Conservation (phyloP, 2,329 filamentous ascomycete genomes). For the Diaporthe amygdali region DNA sequence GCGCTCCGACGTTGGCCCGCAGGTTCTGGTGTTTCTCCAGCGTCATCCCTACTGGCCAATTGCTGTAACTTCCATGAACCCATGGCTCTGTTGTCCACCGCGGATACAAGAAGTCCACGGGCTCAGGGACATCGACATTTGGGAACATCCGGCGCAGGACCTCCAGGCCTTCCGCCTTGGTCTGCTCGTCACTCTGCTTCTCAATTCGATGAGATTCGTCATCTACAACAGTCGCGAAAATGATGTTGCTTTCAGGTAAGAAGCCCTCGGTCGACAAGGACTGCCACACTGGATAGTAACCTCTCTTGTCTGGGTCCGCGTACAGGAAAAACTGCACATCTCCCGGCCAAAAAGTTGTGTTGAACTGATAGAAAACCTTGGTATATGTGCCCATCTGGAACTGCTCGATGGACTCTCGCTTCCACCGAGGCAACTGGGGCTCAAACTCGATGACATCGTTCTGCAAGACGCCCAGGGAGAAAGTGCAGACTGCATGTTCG, state of each 20-base stretch:
- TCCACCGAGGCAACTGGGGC: slow-evolving; percentile 67
- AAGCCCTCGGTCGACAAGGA: slow-evolving; percentile 64
- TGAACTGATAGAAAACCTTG: slow-evolving; percentile 75
- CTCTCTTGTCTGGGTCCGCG: slow-evolving; percentile 45
- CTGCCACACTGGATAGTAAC: slow-evolving; percentile 65
- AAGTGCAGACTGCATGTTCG: slow-evolving; percentile 69
- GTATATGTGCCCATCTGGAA: slow-evolving; percentile 76
- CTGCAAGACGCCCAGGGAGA: slow-evolving; percentile 72
- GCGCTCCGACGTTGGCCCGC: slow-evolving; percentile 63
- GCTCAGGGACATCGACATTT: slow-evolving; percentile 59
- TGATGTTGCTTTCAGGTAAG: slow-evolving; percentile 64
- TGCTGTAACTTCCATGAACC: slow-evolving; percentile 68
- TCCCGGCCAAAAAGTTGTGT: slow-evolving; percentile 67
- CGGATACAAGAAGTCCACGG: slow-evolving; percentile 65
- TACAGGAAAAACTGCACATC: slow-evolving; percentile 51
- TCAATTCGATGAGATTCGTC: slow-evolving; percentile 63
- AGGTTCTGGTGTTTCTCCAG: slow-evolving; percentile 72
- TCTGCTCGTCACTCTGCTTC: slow-evolving; percentile 61
- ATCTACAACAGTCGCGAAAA: slow-evolving; percentile 68
- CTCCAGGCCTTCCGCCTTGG: slow-evolving; percentile 59
- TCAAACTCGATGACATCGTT: slow-evolving; percentile 62
- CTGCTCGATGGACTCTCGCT: slow-evolving; percentile 64
- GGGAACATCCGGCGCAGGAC: slow-evolving; percentile 69
- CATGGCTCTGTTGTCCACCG: slow-evolving; percentile 56
- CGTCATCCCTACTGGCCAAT: slow-evolving; percentile 69